Conservation (phyloP, 352 stramenopile species). For the Halophytophthora batemanensis region DNA sequence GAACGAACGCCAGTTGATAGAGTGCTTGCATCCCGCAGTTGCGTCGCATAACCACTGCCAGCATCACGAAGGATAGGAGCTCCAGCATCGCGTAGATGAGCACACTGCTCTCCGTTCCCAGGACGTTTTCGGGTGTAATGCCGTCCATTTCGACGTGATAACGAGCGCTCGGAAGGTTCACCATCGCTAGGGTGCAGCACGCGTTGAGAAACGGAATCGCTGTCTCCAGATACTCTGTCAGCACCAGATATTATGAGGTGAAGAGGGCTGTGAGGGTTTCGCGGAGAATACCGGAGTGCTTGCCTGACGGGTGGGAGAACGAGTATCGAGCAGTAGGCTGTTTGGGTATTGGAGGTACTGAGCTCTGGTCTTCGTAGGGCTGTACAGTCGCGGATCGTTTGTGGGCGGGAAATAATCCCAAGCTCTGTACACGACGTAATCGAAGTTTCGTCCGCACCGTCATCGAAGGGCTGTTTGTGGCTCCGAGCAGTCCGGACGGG, state of each 20-base stretch:
- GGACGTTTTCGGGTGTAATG: constrained; percentile 9
- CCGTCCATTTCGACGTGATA: constrained; percentile 32
- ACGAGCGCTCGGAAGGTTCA: constrained; percentile 17
- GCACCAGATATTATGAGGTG: constrained; percentile 27
- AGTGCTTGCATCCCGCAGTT: constrained; percentile 21
- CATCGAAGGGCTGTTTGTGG: constrained; percentile 1
- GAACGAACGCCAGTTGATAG: constrained; percentile 36
- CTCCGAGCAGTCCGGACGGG: background rate
- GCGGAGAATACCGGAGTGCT: background rate
- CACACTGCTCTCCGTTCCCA: constrained; percentile 12
- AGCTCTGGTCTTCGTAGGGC: background rate
- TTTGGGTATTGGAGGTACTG: background rate
- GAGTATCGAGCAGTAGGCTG: background rate
- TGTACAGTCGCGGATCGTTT: background rate
- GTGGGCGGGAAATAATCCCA: background rate
- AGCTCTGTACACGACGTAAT: too few species aligned
- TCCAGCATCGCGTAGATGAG: constrained; percentile 25
- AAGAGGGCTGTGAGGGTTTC: constrained; percentile 23
- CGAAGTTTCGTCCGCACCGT: too few species aligned
- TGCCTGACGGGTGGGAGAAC: background rate
- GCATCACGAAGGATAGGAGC: constrained; percentile 22
- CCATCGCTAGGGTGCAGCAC: constrained; percentile 17
- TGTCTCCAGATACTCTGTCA: constrained; percentile 30
- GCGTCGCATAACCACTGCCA: constrained; percentile 7
- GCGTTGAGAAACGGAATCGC: constrained; percentile 33